Evolutionary conservation across 306 rosid species (phyloP), one percentile per base, ranked within the genome.

Genomic region (Benincasa hispida): DNA sequence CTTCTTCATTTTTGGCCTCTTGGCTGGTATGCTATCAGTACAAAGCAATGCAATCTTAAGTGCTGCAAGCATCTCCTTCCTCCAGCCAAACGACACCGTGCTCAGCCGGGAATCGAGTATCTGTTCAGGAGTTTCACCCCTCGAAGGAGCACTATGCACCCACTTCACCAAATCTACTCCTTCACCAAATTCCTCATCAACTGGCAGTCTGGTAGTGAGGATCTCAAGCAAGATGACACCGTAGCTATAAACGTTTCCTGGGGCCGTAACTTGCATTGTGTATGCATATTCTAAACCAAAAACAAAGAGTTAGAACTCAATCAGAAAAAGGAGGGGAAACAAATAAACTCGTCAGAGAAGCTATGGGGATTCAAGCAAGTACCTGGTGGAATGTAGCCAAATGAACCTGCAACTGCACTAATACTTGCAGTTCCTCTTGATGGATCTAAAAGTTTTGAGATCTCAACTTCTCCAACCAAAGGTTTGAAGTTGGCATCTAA

Each of bases 321-420:
- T 39, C 18, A 18, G 12, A 39, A 39, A 6, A 45, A 45, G 51
- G 51, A 45, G 17, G 13, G 8, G 5, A 37, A 5, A 1, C 39
- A 11, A 21, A 41, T 22, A 4, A 69, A 41, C 37, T 69, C 56
- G 14, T 45, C 0, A 39, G 2, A 12, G 53, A 19, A 39, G 10
- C 73, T n/a, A 76, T 42, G 39, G 54, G 63, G 76, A 80, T 34
- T 62, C 73, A 50, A 45, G 57, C 25, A 48, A 37, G 22, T 65
- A 90, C 99, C 99, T 84, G 99, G 99, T 39, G 99, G 97, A 88
- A 95, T 95, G 77, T 95, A 95, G 77, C 98, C 99, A 76, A 95
- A 95, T 47, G 99, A 95, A 80, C 99, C 99, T 24, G 99, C 99
- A 79, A 95, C 98, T 35, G 97, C 98, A 79, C 99, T 95, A 22